phyloP scores from a whole-genome alignment of 257 asterid genomes.

The Ballota nigra region DNA sequence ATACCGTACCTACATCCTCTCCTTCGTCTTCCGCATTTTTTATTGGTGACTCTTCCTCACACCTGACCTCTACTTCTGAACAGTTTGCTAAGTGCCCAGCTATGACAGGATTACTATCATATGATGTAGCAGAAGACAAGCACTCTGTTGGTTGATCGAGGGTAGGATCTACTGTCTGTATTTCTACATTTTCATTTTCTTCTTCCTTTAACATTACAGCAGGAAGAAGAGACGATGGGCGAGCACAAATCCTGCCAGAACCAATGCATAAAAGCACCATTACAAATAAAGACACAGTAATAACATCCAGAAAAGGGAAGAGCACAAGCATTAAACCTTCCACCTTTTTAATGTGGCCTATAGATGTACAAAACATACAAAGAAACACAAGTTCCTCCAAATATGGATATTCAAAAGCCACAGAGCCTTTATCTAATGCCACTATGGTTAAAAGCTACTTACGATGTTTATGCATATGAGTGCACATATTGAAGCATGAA shows the following conservation, averaged over 20 bases:
- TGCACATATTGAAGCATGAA: not conserved
- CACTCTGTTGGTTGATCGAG: constrained; percentile 26
- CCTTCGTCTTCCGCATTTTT: constrained; percentile 22
- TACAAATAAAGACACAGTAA: constrained; percentile 2
- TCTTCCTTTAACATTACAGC: constrained; percentile 34
- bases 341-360: not conserved
- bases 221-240: constrained; percentile 62
- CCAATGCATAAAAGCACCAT: not conserved
- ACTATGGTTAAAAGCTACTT: not conserved
- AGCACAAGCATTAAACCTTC: not conserved
- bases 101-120: constrained; percentile 17
- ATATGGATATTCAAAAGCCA: not conserved
- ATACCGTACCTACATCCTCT: constrained; percentile 30
- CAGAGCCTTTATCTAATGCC: not conserved
- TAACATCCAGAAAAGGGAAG: constrained; percentile 7
- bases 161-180: constrained; percentile 30
- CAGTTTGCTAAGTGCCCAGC: constrained; percentile 24
- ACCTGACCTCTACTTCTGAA: constrained; percentile 20
- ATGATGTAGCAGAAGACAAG: constrained; percentile 22
- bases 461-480: not conserved
- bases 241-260: constrained; percentile 50
- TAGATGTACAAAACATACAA: not conserved
- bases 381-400: not conserved
- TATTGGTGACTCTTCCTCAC: constrained; percentile 21
- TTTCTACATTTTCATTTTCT: constrained; percentile 28